Conservation (phyloP, 495 filamentous ascomycete species). For the Ascodesmis nigricans region DNA sequence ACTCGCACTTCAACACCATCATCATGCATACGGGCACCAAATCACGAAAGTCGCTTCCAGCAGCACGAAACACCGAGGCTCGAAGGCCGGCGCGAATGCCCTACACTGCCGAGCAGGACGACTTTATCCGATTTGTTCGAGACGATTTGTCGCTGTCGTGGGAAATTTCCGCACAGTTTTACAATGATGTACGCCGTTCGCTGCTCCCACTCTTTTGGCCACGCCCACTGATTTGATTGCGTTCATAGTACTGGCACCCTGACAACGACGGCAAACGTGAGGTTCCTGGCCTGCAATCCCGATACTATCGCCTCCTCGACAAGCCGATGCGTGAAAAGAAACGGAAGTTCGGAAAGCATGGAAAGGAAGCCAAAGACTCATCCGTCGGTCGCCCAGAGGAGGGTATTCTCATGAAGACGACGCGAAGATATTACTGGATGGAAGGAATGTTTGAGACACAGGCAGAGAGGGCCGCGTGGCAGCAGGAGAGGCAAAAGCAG, state of each 20-base stretch:
- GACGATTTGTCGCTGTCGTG: constrained; percentile 20
- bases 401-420: constrained; percentile 13
- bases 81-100: constrained; percentile 15
- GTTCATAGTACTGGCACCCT: constrained; percentile 15
- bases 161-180: constrained; percentile 15
- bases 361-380: too few relatives aligned
- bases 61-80: too few relatives aligned
- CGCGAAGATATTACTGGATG: constrained; percentile 18
- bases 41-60: too few relatives aligned
- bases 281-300: constrained; percentile 13
- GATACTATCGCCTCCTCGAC: constrained; percentile 17
- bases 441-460: constrained; percentile 3
- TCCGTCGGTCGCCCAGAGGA: constrained; percentile 17
- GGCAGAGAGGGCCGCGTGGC: constrained; percentile 1
- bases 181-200: too few relatives aligned
- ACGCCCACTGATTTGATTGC: too few relatives aligned
- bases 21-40: too few relatives aligned
- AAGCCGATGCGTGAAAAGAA: constrained; percentile 15
- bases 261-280: neutral
- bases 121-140: constrained; percentile 19
- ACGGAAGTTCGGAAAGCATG: too few relatives aligned
- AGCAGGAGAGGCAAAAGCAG: neutral
- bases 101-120: constrained; percentile 18
- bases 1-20: too few relatives aligned
- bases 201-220: too few relatives aligned